Conservation (phyloP, 2,329 filamentous ascomycete species). For the Clonostachys chloroleuca region DNA sequence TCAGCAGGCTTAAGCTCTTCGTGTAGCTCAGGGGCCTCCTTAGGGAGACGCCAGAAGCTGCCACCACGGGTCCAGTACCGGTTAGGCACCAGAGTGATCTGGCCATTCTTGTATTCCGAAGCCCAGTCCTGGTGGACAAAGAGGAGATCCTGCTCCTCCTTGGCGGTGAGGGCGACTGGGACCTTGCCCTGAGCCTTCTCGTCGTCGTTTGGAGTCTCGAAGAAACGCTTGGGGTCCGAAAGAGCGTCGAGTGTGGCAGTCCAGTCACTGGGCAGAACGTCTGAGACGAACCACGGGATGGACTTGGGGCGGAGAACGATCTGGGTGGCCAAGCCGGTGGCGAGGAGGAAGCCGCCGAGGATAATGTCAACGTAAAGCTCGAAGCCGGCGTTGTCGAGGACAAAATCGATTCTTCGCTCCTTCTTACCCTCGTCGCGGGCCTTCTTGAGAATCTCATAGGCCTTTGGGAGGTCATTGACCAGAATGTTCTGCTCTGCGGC, state of each 20-base stretch:
- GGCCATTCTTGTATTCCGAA: conserved; percentile 73
- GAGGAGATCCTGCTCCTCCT: conserved; percentile 61
- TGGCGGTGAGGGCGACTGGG: conserved; percentile 58
- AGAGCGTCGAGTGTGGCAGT: conserved; percentile 75
- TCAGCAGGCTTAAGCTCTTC: conserved; percentile 79
- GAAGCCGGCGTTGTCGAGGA: conserved; percentile 96
- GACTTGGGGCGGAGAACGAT: conserved; percentile 90
- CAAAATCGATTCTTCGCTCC: conserved; percentile 82
- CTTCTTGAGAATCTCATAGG: conserved; percentile 64
- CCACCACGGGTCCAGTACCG: conserved; percentile 86
- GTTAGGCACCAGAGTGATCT: conserved; percentile 79
- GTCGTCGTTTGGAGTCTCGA: conserved; percentile 69
- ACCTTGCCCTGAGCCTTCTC: conserved; percentile 50
- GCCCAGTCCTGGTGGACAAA: conserved; percentile 85
- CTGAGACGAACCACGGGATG: conserved; percentile 97
- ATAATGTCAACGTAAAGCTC: conserved; percentile 95
- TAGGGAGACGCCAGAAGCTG: conserved; percentile 83
- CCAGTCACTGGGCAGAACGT: conserved; percentile 86
- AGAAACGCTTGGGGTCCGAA: conserved; percentile 74
- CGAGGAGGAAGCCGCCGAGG: conserved; percentile 83
- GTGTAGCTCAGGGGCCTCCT: conserved; percentile 60
- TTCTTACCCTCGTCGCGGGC: conserved; percentile 59
- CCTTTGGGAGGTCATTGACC: conserved; percentile 73
- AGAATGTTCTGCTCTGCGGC: conserved; percentile 87
- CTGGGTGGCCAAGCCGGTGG: conserved; percentile 77